Percentiles rank a stretch among this genome's conserved stretches.
Evolutionary conservation across 805 yeast genomes (phyloP).

Genomic region (Kuraishia cidri): DNA sequence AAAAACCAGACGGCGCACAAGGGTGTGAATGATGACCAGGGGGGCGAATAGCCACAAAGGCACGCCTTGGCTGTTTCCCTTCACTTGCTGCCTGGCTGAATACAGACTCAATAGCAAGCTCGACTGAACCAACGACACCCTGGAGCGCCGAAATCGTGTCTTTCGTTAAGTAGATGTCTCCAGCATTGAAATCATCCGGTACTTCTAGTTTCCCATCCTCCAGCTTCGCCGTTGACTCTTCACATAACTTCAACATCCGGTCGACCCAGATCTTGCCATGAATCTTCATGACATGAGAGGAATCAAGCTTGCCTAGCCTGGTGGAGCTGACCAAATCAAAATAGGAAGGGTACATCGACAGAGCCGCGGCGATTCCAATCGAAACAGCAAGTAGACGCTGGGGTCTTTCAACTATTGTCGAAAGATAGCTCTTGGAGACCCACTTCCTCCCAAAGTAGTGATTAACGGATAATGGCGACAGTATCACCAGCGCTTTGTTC

Average conservation of each 20-base stretch:
- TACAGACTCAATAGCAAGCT: conserved; percentile 54
- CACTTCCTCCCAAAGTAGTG: conserved; percentile 72
- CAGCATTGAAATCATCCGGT: conserved; percentile 75
- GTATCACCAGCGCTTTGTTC: conserved; percentile 47
- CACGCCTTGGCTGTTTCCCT: conserved; percentile 30
- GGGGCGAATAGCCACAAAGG: conserved; percentile 66
- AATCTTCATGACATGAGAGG: conserved; percentile 56
- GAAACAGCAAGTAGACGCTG: conserved; percentile 69
- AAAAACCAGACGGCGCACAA: conserved; percentile 78
- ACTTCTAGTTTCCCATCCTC: conserved; percentile 53
- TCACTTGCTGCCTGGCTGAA: conserved; percentile 20
- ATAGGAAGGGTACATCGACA: conserved; percentile 56
- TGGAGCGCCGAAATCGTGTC: conserved; percentile 61
- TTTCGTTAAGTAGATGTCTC: conserved; percentile 68
- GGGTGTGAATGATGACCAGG: conserved; percentile 89
- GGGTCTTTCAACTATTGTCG: conserved; percentile 76
- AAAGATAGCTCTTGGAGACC: conserved; percentile 59
- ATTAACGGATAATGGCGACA: conserved; percentile 62
- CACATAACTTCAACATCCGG: conserved; percentile 46
- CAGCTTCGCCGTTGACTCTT: conserved; percentile 46
- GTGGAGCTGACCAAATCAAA: conserved; percentile 40
- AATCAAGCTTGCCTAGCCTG: conserved; percentile 35
- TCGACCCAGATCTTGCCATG: conserved; percentile 75
- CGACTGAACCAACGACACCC: conserved; percentile 73
- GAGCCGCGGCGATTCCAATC: conserved; percentile 72